phyloP scores from a whole-genome alignment of 2,329 filamentous ascomycete genomes.

The Stachybotrys elegans region DNA sequence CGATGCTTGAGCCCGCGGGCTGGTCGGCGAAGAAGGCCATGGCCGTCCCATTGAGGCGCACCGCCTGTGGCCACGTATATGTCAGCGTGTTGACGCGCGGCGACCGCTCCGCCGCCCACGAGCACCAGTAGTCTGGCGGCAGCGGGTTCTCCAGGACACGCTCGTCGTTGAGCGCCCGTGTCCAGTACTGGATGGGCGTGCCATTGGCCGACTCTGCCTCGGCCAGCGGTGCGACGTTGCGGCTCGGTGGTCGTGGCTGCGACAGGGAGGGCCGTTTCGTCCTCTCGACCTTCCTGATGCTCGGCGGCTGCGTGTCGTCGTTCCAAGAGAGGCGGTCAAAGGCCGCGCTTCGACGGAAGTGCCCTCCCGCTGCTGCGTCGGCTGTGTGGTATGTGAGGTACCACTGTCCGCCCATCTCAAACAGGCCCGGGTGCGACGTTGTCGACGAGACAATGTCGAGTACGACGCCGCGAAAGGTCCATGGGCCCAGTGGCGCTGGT shows the following conservation, averaged over 20 bases:
- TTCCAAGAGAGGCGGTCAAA: conserved; percentile 27
- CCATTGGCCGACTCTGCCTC: conserved; percentile 14
- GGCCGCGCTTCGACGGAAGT: conserved; percentile 30
- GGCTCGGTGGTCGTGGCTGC: conserved; percentile 16
- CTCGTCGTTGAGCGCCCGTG: conserved; percentile 26
- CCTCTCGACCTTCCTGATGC: conserved; percentile 22
- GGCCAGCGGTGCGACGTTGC: conserved; percentile 26
- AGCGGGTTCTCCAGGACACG: conserved; percentile 23
- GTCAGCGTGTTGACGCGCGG: conserved; percentile 23
- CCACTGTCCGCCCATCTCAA: conserved; percentile 21
- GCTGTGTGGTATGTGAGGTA: conserved; percentile 30
- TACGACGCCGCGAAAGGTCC: conserved; percentile 27
- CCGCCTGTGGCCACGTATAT: conserved; percentile 22
- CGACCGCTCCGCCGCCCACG: conserved; percentile 24
- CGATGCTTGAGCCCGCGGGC: conserved; percentile 20
- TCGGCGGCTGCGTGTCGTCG: conserved; percentile 19
- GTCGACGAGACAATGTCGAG: conserved; percentile 30
- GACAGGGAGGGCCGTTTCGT: conserved; percentile 18
- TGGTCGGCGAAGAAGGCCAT: conserved; percentile 26
- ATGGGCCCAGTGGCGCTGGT: conserved; percentile 26
- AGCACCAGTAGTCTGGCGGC: conserved; percentile 32
- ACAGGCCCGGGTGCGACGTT: conserved; percentile 30
- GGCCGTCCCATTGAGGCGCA: conserved; percentile 22
- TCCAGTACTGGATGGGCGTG: conserved; percentile 33
- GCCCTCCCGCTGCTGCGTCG: conserved; percentile 25